phyloP scores from a whole-genome alignment of 345 rosid genomes.

The Zanthoxylum bungeanum region DNA sequence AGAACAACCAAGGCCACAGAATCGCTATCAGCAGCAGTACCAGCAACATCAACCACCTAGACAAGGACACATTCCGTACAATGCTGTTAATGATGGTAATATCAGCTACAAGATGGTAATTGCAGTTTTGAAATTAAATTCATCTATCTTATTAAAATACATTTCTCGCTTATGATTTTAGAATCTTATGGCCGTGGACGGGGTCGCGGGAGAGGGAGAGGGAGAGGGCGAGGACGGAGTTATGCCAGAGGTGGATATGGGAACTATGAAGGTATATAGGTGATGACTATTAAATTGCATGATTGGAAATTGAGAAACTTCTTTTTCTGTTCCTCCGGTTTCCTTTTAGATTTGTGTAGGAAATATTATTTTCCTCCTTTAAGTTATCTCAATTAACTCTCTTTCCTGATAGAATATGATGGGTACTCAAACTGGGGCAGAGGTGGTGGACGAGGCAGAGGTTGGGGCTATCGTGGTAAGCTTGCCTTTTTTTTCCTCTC shows the following conservation, averaged over 20 bases:
- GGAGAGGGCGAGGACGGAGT: slow-evolving; percentile 48
- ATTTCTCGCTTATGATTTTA: slow-evolving; percentile 11
- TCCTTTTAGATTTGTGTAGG: neutral
- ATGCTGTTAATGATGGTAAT: slow-evolving; percentile 65
- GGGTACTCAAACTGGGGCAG: slow-evolving; percentile 34
- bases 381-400: neutral
- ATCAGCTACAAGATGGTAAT: slow-evolving; percentile 8
- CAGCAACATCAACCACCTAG: slow-evolving; percentile 46
- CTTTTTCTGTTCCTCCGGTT: neutral
- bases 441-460: slow-evolving; percentile 50
- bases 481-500: neutral
- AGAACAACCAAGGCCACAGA: slow-evolving; percentile 58
- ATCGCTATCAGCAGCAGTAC: slow-evolving; percentile 41
- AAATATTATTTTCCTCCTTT: neutral
- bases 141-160: slow-evolving; percentile 4
- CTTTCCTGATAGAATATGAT: slow-evolving; percentile 25
- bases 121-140: neutral
- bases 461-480: slow-evolving; percentile 50
- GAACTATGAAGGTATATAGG: slow-evolving; percentile 30
- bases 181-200: slow-evolving; percentile 47
- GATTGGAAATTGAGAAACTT: neutral
- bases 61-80: slow-evolving; percentile 45
- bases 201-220: slow-evolving; percentile 50
- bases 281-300: neutral
- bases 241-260: slow-evolving; percentile 48